Evolutionary conservation across 768 basidiomycete genomes (phyloP), one percentile per base, ranked within the genome.

Genomic region (Psilocybe subaeruginosa): DNA sequence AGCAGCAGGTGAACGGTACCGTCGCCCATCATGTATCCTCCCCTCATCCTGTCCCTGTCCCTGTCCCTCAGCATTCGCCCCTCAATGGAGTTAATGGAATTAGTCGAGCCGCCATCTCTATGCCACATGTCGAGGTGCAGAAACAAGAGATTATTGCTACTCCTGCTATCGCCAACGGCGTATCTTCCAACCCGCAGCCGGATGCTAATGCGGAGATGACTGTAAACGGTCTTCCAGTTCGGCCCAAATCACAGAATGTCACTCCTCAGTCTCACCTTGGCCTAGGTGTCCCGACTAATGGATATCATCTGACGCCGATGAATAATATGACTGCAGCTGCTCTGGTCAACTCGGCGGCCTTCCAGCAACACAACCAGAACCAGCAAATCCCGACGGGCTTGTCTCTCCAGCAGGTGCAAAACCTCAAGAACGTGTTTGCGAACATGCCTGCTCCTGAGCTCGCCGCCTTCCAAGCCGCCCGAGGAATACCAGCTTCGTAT

Each of bases 351-450:
- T 54, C 61, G 51, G 65, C 72, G 53, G 68, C 69, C 71, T 54
- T 73, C 68, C 67, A 73, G 73, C 73, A 76, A 37, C 56, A 62
- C 63, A 61, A 71, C 67, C 67, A 70, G 61, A 69, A 69, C 59
- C 68, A 74, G 54, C 78, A 76, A 49, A 73, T 74, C 3, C 77
- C 76, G 2, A 56, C 58, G 16, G 68, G 66, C 8, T 69, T 89
- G 49, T 84, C 78, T 35, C 60, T 76, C 17, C 88, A 89, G 61
- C 87, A 89, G 66, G 75, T 89, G 70, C 85, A 87, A 69, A 80
- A 76, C 57, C 66, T 89, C 45, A 88, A 88, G 72, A 73, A 82
- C 8, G 84, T 82, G 3, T 82, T 87, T 60, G 82, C 81, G 3
- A 78, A 70, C 56, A 69, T 78, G 63, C 68, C 73, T 56, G 73